These are phyloP conservation scores for Chalciporus sp. DNA, from an alignment of 1,284 basidiomycete genomes.

Conservation along the genomic window DNA sequence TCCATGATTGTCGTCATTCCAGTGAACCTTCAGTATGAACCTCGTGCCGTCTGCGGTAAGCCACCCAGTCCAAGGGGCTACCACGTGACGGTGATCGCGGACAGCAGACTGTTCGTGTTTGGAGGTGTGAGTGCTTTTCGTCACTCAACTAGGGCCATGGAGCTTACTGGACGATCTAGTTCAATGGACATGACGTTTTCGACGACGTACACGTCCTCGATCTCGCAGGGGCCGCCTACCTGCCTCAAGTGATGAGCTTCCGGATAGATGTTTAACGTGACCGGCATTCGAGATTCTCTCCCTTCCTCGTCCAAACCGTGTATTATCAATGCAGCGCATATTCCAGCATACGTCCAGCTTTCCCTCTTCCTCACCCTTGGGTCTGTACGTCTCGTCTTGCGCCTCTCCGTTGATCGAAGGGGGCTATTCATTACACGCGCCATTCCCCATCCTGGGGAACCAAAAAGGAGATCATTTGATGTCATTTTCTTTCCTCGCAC, in stretches of 20 bases:
- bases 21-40: constrained; percentile 70
- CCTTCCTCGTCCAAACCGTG: background rate
- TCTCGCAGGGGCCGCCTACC: constrained; percentile 84
- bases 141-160: background rate
- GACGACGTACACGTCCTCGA: constrained; percentile 88
- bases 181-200: constrained; percentile 79
- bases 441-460: background rate
- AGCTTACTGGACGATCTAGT: constrained; percentile 33
- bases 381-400: background rate
- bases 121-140: constrained; percentile 56
- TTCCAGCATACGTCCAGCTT: background rate
- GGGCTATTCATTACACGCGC: background rate
- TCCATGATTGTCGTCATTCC: constrained; percentile 34
- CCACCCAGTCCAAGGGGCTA: constrained; percentile 81
- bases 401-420: constrained; percentile 22
- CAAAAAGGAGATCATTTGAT: background rate
- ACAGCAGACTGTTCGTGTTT: constrained; percentile 83
- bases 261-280: constrained; percentile 30
- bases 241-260: constrained; percentile 90
- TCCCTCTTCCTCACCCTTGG: background rate
- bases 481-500: constrained; percentile 5
- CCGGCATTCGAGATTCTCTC: background rate
- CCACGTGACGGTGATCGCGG: constrained; percentile 79
- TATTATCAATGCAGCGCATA: background rate
- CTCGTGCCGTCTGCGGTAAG: constrained; percentile 62